phyloP scores from a whole-genome alignment of 192 early-diverging fungal genomes.

The Thoreauomyces humboldtii region DNA sequence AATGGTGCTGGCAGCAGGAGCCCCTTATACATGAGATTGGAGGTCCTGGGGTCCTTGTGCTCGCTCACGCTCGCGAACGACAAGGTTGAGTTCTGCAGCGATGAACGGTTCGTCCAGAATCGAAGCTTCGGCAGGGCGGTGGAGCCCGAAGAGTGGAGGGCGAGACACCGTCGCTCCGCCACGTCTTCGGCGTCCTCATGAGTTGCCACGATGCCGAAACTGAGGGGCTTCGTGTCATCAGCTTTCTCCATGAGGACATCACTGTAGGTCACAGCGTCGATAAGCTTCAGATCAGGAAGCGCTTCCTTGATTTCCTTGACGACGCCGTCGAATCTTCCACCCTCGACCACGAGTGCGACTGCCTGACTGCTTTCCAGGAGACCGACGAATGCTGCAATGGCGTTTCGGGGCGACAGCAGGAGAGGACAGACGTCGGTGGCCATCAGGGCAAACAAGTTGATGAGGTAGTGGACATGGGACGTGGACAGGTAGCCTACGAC shows the following conservation, averaged over 20 bases:
- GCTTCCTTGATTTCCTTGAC: neutral
- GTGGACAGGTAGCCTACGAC: conserved; percentile 4
- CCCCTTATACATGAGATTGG: neutral
- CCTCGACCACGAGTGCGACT: neutral
- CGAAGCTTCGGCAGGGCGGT: conserved; percentile 15
- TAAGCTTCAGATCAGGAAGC: neutral
- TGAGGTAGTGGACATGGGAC: neutral
- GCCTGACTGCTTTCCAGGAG: neutral
- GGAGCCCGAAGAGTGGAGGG: neutral
- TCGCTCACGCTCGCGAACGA: neutral
- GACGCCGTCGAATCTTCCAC: neutral
- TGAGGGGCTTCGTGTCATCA: neutral
- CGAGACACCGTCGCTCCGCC: neutral
- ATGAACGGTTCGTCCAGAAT: conserved; percentile 14
- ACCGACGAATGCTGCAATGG: neutral
- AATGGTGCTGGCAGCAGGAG: neutral
- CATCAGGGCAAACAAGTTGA: conserved; percentile 3
- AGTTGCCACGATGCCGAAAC: neutral
- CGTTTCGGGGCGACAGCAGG: conserved; percentile 3
- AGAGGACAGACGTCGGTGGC: neutral
- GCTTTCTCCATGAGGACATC: neutral
- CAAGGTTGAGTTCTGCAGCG: neutral
- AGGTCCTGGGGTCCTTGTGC: too few species aligned
- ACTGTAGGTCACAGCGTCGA: neutral
- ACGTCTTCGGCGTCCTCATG: neutral